phyloP scores from a whole-genome alignment of 169 alveolate genomes.

The Eimeria necatrix region DNA sequence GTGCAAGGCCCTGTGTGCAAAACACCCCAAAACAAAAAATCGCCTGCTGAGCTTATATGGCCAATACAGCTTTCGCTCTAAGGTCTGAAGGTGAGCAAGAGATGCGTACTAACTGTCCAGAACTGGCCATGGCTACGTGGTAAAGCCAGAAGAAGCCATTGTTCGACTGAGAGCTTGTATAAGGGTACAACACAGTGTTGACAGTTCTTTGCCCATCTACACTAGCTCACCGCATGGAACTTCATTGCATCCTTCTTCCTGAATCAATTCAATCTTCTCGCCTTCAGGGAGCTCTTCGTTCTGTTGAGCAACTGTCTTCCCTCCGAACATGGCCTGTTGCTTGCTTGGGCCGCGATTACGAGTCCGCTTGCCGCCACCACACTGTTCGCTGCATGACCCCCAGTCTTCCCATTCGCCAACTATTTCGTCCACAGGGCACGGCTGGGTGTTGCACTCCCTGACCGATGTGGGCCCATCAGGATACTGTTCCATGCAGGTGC shows the following conservation, averaged over 20 bases:
- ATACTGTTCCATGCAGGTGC: conserved; percentile 73
- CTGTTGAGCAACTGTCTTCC: conserved; percentile 77
- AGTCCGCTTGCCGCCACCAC: conserved; percentile 81
- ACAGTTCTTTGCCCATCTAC: not conserved
- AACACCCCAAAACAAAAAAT: no score
- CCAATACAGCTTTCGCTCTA: no score
- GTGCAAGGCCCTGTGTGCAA: conserved; percentile 68
- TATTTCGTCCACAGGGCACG: conserved; percentile 82
- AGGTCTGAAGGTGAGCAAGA: no score
- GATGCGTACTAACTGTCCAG: no score
- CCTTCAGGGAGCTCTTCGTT: conserved; percentile 18
- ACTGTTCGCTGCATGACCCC: conserved; percentile 83
- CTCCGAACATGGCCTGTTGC: conserved; percentile 71
- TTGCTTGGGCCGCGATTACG: conserved; percentile 76
- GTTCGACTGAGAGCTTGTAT: no score
- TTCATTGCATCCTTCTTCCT: conserved; percentile 20
- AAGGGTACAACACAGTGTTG: no score
- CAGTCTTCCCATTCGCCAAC: conserved; percentile 83
- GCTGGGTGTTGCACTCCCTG: conserved; percentile 67
- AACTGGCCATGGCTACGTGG: no score
- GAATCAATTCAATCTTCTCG: not conserved
- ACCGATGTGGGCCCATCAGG: conserved; percentile 39
- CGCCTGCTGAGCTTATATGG: no score
- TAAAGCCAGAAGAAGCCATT: no score
- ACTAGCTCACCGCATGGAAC: conserved; percentile 77